phyloP scores from a whole-genome alignment of 345 rosid genomes.

The Cochlearia excelsa region DNA sequence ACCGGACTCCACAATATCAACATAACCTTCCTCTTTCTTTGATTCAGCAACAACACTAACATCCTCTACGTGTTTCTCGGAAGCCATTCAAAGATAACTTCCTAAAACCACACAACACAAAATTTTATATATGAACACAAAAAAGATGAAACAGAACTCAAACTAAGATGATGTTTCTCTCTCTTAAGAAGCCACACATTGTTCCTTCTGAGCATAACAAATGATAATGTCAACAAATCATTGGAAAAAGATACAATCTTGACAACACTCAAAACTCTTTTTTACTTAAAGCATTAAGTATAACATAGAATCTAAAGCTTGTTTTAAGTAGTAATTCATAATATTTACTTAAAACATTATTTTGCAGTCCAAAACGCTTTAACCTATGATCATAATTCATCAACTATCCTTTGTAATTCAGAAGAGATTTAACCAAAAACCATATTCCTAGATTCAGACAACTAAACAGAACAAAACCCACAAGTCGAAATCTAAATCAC shows the following conservation, averaged over 20 bases:
- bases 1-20: conserved; percentile 34
- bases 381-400: conserved; percentile 19
- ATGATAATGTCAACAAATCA: conserved; percentile 21
- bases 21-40: conserved; percentile 40
- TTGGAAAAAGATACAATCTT: not conserved
- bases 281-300: not conserved
- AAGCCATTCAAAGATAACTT: conserved; percentile 49
- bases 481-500: conserved; percentile 16
- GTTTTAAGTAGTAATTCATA: not conserved
- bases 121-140: not conserved
- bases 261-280: conserved; percentile 6
- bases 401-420: not conserved
- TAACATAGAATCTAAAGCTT: conserved; percentile 5
- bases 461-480: conserved; percentile 12
- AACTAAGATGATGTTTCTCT: conserved; percentile 18
- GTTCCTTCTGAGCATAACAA: conserved; percentile 28
- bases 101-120: conserved; percentile 8
- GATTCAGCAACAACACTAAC: conserved; percentile 34
- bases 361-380: not conserved
- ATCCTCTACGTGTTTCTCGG: conserved; percentile 48
- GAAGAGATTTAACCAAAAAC: not conserved
- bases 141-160: conserved; percentile 12
- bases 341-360: not conserved
- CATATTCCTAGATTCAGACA: not conserved
- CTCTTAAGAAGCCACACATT: conserved; percentile 25